Conservation (phyloP, 768 basidiomycete species). For the Multifurca ochricompacta region DNA sequence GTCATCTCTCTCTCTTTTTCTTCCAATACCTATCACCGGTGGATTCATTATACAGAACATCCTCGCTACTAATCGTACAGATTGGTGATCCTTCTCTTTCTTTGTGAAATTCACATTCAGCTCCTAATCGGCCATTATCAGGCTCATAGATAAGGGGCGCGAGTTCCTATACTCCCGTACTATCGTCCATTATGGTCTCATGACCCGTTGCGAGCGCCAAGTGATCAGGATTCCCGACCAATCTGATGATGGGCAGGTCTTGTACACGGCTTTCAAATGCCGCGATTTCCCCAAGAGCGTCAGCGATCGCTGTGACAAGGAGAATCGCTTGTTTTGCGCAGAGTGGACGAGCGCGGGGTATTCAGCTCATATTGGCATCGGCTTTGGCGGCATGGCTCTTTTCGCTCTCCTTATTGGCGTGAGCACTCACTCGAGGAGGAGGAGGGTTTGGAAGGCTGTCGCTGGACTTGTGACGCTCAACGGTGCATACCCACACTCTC, state of each 20-base stretch:
- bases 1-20: conserved; percentile 23
- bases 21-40: neutral
- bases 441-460: conserved; percentile 70
- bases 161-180: conserved; percentile 42
- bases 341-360: conserved; percentile 69
- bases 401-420: conserved; percentile 57
- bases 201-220: conserved; percentile 47
- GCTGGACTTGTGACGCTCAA: conserved; percentile 57
- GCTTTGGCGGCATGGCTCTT: conserved; percentile 54
- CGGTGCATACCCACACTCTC: conserved; percentile 39
- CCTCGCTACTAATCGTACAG: conserved; percentile 45
- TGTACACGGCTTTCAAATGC: conserved; percentile 52
- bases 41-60: conserved; percentile 43
- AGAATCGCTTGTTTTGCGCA: conserved; percentile 53
- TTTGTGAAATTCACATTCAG: neutral
- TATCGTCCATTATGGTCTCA: conserved; percentile 52
- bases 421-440: conserved; percentile 62
- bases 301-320: conserved; percentile 39
- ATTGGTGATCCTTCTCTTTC: conserved; percentile 46
- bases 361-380: conserved; percentile 52
- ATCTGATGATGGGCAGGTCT: conserved; percentile 35
- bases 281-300: conserved; percentile 56
- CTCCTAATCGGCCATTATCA: conserved; percentile 2
- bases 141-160: conserved; percentile 34
- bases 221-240: conserved; percentile 41